phyloP scores from a whole-genome alignment of 495 filamentous ascomycete species.

The Astrothelium subdiscretum region DNA sequence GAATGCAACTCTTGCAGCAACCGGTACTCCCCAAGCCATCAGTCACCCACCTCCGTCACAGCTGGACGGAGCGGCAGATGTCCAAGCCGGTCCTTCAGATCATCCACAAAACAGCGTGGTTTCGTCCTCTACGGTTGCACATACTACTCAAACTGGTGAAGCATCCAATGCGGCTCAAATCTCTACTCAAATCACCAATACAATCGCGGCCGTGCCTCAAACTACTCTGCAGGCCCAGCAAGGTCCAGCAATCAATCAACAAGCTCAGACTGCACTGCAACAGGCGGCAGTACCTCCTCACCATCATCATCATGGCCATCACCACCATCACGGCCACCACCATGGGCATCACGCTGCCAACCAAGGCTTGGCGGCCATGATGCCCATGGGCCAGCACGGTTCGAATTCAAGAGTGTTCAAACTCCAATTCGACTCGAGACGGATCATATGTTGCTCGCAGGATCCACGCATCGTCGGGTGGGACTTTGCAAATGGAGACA shows the following conservation, averaged over 20 bases:
- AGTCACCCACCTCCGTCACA: neutral
- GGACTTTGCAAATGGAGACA: constrained; percentile 92
- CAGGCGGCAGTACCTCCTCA: neutral
- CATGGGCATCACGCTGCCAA: neutral
- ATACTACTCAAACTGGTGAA: neutral
- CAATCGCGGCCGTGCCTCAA: neutral
- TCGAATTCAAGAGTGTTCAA: constrained; percentile 65
- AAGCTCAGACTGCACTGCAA: neutral
- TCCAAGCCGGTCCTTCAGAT: neutral
- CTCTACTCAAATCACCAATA: neutral
- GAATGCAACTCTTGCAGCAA: neutral
- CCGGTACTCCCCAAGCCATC: neutral
- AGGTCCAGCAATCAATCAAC: neutral
- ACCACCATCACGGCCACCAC: constrained; percentile 1
- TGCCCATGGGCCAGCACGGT: neutral
- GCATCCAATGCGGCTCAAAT: neutral
- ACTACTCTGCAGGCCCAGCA: constrained; percentile 1
- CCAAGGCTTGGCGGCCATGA: neutral
- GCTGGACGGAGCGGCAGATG: neutral
- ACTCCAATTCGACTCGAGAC: constrained; percentile 86
- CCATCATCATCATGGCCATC: constrained; percentile 4
- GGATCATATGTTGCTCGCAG: constrained; percentile 90
- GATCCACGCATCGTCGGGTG: constrained; percentile 87
- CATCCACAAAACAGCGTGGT: neutral
- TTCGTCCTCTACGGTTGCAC: neutral